Evolutionary conservation across 345 rosid genomes (phyloP), one percentile per base, ranked within the genome.

Genomic region (Erucastrum elatum): DNA sequence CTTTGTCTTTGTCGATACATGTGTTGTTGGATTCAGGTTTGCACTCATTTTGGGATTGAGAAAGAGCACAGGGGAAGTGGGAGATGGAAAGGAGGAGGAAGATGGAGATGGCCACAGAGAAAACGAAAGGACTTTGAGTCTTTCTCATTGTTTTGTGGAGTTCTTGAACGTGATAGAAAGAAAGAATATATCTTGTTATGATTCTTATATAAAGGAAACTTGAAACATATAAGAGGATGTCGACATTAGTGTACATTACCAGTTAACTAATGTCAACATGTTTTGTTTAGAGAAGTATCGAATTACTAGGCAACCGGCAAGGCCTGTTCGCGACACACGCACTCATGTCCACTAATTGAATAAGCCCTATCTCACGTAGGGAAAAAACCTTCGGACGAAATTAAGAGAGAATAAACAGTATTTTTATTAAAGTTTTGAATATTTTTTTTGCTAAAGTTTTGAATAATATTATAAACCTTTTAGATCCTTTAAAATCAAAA

Each of bases 1-100:
- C 76, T 76, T 71, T 33, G 71, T 15, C 4, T 70, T 71, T 66
- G 74, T 75, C 64, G 64, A 56, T 85, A 84, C 96, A 90, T 1
- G 68, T 3, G 35, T 75, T 55, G 8, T 51, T 25, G 15, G 73
- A 12, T 8, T 73, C 76, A 0, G 55, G 13, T 11, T 77, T 2
- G 27, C 90, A 81, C 0, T 69, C 74, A 13, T 51, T 25, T 7
- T 26, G 21, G 44, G 83, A 60, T 72, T 73, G 58, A n/a, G 82
- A 72, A 4, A 58, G 64, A 73, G 74, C 74, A 73, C 56, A 65
- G 7, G 77, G 69, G n/a, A 79, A 33, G 4, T 46, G 44, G 27
- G 70, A 79, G 69, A 67, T 72, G 39, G 71, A 39, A 33, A 78
- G 51, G 67, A 72, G 67, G 49, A 78, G 61, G 72, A 78, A 17